Evolutionary conservation across 2,329 filamentous ascomycete genomes (phyloP).

Genomic region (Colletotrichum salicis): DNA sequence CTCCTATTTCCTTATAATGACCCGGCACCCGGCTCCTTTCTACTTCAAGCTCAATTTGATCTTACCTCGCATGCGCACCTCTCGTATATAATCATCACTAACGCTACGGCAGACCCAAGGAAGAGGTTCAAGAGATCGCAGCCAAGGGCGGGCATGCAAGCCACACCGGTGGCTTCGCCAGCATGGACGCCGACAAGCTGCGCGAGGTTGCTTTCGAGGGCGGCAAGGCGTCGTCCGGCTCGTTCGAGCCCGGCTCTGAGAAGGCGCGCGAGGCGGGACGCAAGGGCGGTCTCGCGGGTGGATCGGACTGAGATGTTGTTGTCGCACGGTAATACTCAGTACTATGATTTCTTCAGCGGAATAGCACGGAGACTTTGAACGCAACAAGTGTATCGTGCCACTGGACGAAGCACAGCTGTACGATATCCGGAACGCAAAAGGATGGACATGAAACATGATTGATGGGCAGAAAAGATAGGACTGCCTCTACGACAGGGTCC

Average conservation of each 20-base stretch:
- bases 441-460: background rate
- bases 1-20: background rate
- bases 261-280: constrained; percentile 63
- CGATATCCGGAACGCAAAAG: background rate
- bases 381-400: too few relatives aligned
- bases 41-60: background rate
- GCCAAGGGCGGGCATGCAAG: constrained; percentile 53
- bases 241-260: constrained; percentile 64
- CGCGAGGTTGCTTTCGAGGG: constrained; percentile 66
- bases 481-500: background rate
- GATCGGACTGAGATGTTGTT: background rate
- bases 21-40: background rate
- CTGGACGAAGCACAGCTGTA: background rate
- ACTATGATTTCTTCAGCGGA: too few relatives aligned
- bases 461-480: background rate
- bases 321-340: too few relatives aligned
- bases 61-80: background rate
- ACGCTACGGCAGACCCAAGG: constrained; percentile 46
- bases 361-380: too few relatives aligned
- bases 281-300: constrained; percentile 56
- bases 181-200: constrained; percentile 57
- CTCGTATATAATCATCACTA: background rate
- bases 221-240: constrained; percentile 63
- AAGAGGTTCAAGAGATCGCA: constrained; percentile 56
- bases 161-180: constrained; percentile 51